Percentiles rank a stretch among this genome's conserved stretches.
Evolutionary conservation across 2,329 filamentous ascomycete species (phyloP).

Genomic region (Mycosphaerelloides madeirae): DNA sequence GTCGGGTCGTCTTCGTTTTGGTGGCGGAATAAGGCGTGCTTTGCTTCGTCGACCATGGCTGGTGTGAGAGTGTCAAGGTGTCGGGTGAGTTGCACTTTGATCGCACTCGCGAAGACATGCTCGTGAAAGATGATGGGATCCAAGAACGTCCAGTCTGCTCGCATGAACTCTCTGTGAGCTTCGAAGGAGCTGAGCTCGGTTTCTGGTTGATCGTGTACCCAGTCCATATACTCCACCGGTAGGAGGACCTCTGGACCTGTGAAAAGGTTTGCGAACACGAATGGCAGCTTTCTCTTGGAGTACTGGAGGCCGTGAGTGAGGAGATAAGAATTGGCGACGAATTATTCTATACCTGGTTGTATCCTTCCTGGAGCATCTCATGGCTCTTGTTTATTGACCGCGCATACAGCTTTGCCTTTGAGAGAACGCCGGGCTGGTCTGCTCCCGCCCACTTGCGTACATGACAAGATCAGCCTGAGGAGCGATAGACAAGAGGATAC

Average conservation of each 20-base stretch:
- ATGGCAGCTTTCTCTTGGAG: too few relatives aligned
- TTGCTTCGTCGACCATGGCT: neutral
- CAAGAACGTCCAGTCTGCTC: constrained; percentile 3
- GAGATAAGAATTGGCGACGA: too few relatives aligned
- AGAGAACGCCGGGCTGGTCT: too few relatives aligned
- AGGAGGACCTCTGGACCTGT: neutral
- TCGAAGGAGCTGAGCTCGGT: constrained; percentile 2
- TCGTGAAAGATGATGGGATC: constrained; percentile 3
- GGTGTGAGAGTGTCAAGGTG: constrained; percentile 1
- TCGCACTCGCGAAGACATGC: constrained; percentile 4
- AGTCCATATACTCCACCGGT: neutral
- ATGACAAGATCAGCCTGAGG: too few relatives aligned
- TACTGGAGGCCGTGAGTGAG: too few relatives aligned
- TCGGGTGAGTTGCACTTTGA: constrained; percentile 5
- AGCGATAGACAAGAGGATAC: too few relatives aligned
- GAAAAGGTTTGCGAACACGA: neutral
- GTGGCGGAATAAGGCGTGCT: neutral
- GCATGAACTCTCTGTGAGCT: constrained; percentile 7
- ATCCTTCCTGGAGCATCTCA: too few relatives aligned
- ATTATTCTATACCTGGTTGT: too few relatives aligned
- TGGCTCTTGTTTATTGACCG: too few relatives aligned
- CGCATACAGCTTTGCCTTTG: too few relatives aligned
- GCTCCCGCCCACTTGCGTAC: too few relatives aligned
- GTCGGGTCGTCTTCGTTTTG: neutral
- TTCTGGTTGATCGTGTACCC: constrained; percentile 5